Evolutionary conservation across 768 basidiomycete species (phyloP).

Genomic region (Thelephora aurantiotincta): DNA sequence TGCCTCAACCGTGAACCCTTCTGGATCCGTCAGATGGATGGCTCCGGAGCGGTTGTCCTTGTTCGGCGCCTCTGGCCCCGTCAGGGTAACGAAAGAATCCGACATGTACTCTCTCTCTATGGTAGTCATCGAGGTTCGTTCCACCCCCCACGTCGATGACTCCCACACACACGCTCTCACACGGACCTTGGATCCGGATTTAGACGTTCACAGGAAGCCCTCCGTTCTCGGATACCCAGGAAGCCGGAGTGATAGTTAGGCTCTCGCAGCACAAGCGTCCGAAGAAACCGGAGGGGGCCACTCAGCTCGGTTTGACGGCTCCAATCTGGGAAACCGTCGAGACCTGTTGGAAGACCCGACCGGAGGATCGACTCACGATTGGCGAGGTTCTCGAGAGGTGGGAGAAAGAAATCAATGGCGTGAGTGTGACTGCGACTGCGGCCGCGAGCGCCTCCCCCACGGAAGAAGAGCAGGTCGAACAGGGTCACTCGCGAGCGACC

Average conservation of each 20-base stretch:
- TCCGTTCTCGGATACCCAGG: conserved; percentile 1
- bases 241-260: conserved; percentile 2
- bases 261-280: conserved; percentile 1
- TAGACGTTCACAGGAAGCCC: not conserved
- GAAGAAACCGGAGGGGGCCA: not conserved
- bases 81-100: conserved; percentile 2
- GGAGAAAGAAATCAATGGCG: too few relatives aligned
- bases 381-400: too few relatives aligned
- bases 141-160: not conserved
- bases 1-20: too few relatives aligned
- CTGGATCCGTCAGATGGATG: conserved; percentile 11
- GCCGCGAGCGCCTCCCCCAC: too few relatives aligned
- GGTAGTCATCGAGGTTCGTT: conserved; percentile 8
- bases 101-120: conserved; percentile 11
- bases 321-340: conserved; percentile 4
- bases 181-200: not conserved
- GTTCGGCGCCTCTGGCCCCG: not conserved
- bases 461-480: too few relatives aligned
- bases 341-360: conserved; percentile 2
- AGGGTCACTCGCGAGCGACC: too few relatives aligned
- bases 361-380: too few relatives aligned
- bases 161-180: not conserved
- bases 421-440: too few relatives aligned
- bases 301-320: not conserved
- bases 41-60: conserved; percentile 9